Conservation (phyloP, 2,329 filamentous ascomycete species). For the Scortechinia acanthostroma region DNA sequence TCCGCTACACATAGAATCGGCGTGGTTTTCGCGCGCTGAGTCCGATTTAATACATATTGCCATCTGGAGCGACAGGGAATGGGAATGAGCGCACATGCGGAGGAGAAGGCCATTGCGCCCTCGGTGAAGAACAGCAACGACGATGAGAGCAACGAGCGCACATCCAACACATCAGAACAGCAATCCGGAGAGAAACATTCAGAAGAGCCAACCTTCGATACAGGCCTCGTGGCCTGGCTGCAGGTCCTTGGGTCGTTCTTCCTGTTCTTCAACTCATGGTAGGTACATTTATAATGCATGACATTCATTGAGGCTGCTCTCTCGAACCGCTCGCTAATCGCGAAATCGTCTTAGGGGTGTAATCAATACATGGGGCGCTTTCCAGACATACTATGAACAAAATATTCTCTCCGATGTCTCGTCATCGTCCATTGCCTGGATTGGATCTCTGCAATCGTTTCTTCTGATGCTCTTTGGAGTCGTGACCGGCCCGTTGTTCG, state of each 20-base stretch:
- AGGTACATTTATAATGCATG: conserved; percentile 5
- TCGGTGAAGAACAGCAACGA: neutral
- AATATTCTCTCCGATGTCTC: conserved; percentile 10
- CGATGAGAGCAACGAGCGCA: neutral
- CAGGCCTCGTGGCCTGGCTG: conserved; percentile 20
- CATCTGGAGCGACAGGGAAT: too few species aligned
- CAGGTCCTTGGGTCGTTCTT: conserved; percentile 18
- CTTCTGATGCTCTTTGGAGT: conserved; percentile 32
- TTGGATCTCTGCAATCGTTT: conserved; percentile 37
- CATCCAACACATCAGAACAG: too few species aligned
- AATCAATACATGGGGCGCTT: conserved; percentile 18
- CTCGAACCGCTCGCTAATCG: conserved; percentile 5
- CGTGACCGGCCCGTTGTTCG: conserved; percentile 29
- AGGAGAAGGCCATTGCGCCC: neutral
- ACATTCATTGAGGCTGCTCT: conserved; percentile 7
- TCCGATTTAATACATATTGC: too few species aligned
- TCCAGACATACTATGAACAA: conserved; percentile 19
- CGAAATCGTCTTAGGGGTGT: neutral
- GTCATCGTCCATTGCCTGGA: conserved; percentile 38
- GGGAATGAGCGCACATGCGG: too few species aligned
- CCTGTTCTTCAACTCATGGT: conserved; percentile 21
- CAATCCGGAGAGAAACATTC: neutral
- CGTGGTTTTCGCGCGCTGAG: too few species aligned
- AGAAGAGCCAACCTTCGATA: conserved; percentile 12
- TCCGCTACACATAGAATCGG: too few species aligned